Percentiles rank a stretch among this genome's conserved stretches.
phyloP scores from a whole-genome alignment of 2,329 filamentous ascomycete genomes.

The Alternaria brassicae region DNA sequence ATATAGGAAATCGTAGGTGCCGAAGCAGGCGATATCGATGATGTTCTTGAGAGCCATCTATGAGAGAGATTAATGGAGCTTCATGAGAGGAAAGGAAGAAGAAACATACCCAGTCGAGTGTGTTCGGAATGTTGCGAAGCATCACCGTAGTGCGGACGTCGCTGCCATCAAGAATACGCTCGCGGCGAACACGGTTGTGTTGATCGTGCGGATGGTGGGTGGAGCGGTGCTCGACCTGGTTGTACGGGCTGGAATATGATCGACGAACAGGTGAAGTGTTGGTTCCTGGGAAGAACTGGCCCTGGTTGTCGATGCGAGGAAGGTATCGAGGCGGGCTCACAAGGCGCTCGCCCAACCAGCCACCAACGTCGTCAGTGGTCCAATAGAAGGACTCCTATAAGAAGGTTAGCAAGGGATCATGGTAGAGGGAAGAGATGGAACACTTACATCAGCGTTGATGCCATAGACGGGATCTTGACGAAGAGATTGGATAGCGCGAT shows the following conservation, averaged over 20 bases:
- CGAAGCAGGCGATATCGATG: slow-evolving; percentile 78
- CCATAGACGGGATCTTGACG: slow-evolving; percentile 19
- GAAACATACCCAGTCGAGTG: slow-evolving; percentile 68
- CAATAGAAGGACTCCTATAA: slow-evolving; percentile 34
- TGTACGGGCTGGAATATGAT: background rate
- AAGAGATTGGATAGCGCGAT: slow-evolving; percentile 34
- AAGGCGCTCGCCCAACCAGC: slow-evolving; percentile 31
- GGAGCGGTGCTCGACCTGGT: background rate
- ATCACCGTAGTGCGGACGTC: slow-evolving; percentile 73
- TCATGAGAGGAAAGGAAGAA: background rate
- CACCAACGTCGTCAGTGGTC: slow-evolving; percentile 19
- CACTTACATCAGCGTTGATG: slow-evolving; percentile 24
- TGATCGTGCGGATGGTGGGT: slow-evolving; percentile 33
- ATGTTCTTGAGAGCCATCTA: slow-evolving; percentile 69
- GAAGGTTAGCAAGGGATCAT: slow-evolving; percentile 20
- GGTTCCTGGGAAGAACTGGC: slow-evolving; percentile 28
- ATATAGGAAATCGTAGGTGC: slow-evolving; percentile 94
- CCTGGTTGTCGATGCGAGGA: slow-evolving; percentile 32
- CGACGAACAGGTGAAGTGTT: slow-evolving; percentile 10
- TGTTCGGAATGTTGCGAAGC: slow-evolving; percentile 94
- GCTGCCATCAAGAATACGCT: slow-evolving; percentile 51
- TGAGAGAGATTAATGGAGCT: slow-evolving; percentile 20
- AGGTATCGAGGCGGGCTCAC: slow-evolving; percentile 27
- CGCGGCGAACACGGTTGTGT: slow-evolving; percentile 50
- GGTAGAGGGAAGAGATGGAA: background rate